Evolutionary conservation across 768 basidiomycete genomes (phyloP).

Genomic region (Trametes maxima): DNA sequence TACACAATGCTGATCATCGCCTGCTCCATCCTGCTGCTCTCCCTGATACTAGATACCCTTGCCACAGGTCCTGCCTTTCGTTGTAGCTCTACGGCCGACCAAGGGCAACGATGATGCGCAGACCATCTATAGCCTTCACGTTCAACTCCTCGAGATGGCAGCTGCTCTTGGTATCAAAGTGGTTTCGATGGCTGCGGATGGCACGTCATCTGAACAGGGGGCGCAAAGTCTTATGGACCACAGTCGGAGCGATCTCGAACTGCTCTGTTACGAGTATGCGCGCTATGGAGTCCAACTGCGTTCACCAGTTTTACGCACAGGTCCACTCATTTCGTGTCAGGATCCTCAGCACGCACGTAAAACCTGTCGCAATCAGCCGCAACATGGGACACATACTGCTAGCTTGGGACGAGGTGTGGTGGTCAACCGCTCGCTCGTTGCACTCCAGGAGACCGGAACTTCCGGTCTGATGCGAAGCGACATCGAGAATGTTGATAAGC

Average conservation of each 20-base stretch:
- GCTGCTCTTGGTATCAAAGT: slow-evolving; percentile 11
- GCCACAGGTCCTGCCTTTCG: background rate
- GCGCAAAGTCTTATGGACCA: slow-evolving; percentile 31
- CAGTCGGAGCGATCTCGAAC: background rate
- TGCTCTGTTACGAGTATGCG: background rate
- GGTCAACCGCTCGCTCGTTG: slow-evolving; percentile 28
- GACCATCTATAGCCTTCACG: background rate
- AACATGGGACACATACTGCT: slow-evolving; percentile 31
- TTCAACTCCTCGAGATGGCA: background rate
- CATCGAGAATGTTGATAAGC: slow-evolving; percentile 33
- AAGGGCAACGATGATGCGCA: background rate
- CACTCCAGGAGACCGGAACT: slow-evolving; percentile 16
- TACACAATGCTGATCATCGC: background rate
- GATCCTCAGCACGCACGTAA: slow-evolving; percentile 29
- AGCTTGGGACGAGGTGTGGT: slow-evolving; percentile 28
- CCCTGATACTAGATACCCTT: background rate
- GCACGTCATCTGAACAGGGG: slow-evolving; percentile 29
- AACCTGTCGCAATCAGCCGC: slow-evolving; percentile 31
- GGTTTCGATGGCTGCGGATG: slow-evolving; percentile 28
- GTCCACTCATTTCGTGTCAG: slow-evolving; percentile 7
- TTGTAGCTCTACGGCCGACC: background rate
- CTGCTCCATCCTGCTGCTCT: too few relatives aligned
- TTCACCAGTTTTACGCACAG: slow-evolving; percentile 17
- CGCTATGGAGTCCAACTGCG: background rate
- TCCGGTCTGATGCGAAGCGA: slow-evolving; percentile 25